These are phyloP conservation scores for Cucumis sativus DNA, from an alignment of 306 rosid genomes.

Conservation along the genomic window DNA sequence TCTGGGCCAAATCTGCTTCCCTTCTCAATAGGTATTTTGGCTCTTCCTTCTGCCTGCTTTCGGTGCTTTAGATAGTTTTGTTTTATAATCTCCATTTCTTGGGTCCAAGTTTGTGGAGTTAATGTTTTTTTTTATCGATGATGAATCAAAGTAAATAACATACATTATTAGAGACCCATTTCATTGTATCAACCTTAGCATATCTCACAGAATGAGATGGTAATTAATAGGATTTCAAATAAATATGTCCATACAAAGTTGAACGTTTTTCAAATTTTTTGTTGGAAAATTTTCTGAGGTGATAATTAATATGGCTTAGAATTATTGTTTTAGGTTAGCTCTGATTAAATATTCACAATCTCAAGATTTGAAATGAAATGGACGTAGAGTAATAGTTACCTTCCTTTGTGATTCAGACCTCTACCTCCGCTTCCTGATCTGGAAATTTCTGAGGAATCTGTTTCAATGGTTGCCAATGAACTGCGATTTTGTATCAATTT, in stretches of 20 bases:
- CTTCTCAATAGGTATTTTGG: conserved; percentile 69
- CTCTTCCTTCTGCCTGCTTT: background rate
- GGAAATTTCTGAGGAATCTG: conserved; percentile 67
- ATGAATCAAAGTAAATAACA: background rate
- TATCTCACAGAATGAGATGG: background rate
- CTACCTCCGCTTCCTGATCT: conserved; percentile 93
- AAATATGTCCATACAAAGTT: background rate
- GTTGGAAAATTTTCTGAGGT: background rate
- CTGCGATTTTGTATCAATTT: conserved; percentile 53
- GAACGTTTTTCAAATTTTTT: background rate
- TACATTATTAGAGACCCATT: background rate
- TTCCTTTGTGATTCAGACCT: conserved; percentile 45
- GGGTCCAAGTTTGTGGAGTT: background rate
- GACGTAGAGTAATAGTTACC: background rate
- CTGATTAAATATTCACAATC: background rate
- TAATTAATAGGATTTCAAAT: background rate
- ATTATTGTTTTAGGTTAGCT: background rate
- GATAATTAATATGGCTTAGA: background rate
- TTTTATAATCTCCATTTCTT: background rate
- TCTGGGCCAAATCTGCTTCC: conserved; percentile 96
- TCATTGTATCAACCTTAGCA: background rate
- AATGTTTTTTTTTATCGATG: background rate
- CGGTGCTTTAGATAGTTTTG: background rate
- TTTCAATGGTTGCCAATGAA: conserved; percentile 42
- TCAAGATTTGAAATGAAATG: conserved; percentile 9